Conservation (phyloP, 768 basidiomycete genomes). For the Trametes coccinea region DNA sequence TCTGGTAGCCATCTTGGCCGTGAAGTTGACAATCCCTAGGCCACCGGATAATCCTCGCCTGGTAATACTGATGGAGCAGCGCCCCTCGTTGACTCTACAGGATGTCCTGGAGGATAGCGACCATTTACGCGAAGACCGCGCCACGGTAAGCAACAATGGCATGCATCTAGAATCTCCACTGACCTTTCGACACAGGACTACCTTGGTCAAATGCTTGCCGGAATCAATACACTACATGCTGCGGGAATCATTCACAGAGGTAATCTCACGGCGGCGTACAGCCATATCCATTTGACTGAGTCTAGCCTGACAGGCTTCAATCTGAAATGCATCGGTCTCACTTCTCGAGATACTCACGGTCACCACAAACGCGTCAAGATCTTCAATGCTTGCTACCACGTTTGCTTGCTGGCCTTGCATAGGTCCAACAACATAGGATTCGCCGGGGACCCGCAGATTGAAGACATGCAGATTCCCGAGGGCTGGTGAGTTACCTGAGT, state of each 20-base stretch:
- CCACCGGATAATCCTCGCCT: constrained; percentile 53
- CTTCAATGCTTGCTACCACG: constrained; percentile 69
- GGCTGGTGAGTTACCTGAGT: constrained; percentile 46
- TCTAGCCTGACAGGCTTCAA: constrained; percentile 48
- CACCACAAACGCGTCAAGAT: constrained; percentile 73
- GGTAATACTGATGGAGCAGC: constrained; percentile 70
- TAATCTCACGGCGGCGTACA: constrained; percentile 23
- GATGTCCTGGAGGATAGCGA: constrained; percentile 80
- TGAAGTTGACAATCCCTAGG: constrained; percentile 58
- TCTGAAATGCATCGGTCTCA: constrained; percentile 61
- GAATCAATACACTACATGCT: constrained; percentile 65
- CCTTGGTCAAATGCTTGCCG: constrained; percentile 69
- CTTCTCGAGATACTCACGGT: constrained; percentile 47
- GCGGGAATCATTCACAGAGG: constrained; percentile 71
- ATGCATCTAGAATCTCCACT: not conserved
- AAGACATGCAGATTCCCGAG: constrained; percentile 38
- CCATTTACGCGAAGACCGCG: constrained; percentile 69
- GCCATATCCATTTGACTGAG: not conserved
- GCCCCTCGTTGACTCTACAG: constrained; percentile 62
- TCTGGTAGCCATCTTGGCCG: constrained; percentile 65
- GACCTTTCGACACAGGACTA: constrained; percentile 58
- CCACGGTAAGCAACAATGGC: constrained; percentile 47
- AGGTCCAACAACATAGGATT: constrained; percentile 76
- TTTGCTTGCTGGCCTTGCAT: constrained; percentile 75
- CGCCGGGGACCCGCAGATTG: constrained; percentile 29